These are phyloP conservation scores for Aspergillus avenaceus DNA, from an alignment of 495 filamentous ascomycete species.

Conservation along the genomic window DNA sequence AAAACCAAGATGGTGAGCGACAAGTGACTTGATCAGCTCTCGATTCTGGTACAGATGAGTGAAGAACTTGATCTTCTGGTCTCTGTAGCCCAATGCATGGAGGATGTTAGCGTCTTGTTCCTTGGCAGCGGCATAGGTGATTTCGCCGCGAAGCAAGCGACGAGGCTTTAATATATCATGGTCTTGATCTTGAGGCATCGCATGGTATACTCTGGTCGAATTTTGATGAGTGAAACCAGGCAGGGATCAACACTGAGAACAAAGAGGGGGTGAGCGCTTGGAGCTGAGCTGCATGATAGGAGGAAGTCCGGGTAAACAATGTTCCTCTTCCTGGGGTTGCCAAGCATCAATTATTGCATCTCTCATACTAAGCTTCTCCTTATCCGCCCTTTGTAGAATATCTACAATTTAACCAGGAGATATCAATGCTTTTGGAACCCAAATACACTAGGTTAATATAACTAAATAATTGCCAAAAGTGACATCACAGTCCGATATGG, in stretches of 20 bases:
- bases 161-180: neutral
- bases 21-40: conserved; percentile 18
- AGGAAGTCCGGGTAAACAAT: too few species aligned
- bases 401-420: too few species aligned
- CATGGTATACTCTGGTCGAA: too few species aligned
- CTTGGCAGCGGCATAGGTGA: neutral
- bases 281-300: too few species aligned
- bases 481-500: neutral
- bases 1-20: conserved; percentile 25
- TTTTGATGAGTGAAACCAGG: too few species aligned
- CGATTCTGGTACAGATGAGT: conserved; percentile 5
- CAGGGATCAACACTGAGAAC: too few species aligned
- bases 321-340: too few species aligned
- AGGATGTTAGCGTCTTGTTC: conserved; percentile 16
- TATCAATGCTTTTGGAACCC: neutral
- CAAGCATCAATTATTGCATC: too few species aligned
- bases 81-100: conserved; percentile 12
- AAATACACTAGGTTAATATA: neutral
- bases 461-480: neutral
- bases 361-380: too few species aligned
- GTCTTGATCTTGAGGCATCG: too few species aligned
- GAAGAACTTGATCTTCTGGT: conserved; percentile 16
- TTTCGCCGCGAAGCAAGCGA: neutral
- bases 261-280: too few species aligned
- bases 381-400: too few species aligned